Conservation (phyloP, 768 basidiomycete genomes). For the Russula sp. region DNA sequence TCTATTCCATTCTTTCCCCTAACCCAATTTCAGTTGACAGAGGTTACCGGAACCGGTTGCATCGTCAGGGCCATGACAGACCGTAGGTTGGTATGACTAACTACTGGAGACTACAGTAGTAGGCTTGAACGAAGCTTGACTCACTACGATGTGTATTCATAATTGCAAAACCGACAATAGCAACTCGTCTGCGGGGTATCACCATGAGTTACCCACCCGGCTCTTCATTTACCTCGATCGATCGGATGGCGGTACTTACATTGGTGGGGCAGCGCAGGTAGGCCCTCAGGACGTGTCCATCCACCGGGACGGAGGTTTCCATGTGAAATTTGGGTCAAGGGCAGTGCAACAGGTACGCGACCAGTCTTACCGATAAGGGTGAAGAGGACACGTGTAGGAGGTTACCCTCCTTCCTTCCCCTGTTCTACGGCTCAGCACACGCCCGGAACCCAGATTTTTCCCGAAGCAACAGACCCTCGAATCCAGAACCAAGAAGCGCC, state of each 20-base stretch:
- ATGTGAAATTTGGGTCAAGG: slow-evolving; percentile 8
- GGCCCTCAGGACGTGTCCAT: neutral
- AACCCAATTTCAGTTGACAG: slow-evolving; percentile 58
- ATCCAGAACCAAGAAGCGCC: neutral
- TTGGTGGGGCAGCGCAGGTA: neutral
- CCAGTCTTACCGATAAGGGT: neutral
- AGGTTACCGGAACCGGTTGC: slow-evolving; percentile 89
- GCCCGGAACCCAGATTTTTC: slow-evolving; percentile 10
- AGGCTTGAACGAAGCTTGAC: slow-evolving; percentile 9
- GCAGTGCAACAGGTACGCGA: slow-evolving; percentile 5
- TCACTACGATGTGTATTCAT: slow-evolving; percentile 6
- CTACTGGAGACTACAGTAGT: neutral
- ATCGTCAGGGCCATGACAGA: slow-evolving; percentile 86
- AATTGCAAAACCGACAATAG: neutral
- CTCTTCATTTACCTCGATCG: neutral
- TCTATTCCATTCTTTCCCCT: neutral
- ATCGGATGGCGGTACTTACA: neutral
- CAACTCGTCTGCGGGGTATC: neutral
- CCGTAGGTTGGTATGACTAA: slow-evolving; percentile 46
- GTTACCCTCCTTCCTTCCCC: neutral
- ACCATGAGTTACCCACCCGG: neutral
- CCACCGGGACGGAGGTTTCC: neutral
- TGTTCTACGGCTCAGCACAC: slow-evolving; percentile 9
- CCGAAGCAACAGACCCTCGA: neutral
- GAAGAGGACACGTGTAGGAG: slow-evolving; percentile 8